Evolutionary conservation across 1,284 basidiomycete species (phyloP).

Genomic region (Tremellales sp.): DNA sequence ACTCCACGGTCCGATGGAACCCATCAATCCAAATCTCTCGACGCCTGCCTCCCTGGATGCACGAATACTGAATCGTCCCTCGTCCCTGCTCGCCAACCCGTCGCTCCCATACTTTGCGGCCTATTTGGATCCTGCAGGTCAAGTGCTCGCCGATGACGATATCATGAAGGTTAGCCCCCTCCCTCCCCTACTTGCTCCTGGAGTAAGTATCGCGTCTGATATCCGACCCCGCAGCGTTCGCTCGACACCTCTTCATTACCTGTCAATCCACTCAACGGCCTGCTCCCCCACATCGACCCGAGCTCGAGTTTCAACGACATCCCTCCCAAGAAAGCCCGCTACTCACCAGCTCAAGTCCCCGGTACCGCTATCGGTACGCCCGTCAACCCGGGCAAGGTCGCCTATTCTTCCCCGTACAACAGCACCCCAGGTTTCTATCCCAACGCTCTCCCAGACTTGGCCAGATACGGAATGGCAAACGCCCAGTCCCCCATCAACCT

Average conservation of each 20-base stretch:
- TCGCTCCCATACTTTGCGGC: no score
- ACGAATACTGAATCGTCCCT: no score
- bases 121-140: no score
- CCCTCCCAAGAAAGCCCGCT: constrained; percentile 73
- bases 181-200: neutral
- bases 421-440: constrained; percentile 9
- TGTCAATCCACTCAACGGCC: constrained; percentile 27
- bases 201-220: constrained; percentile 48
- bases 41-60: no score
- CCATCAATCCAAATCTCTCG: no score
- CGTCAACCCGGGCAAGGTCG: constrained; percentile 49
- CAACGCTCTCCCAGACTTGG: no score
- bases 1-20: constrained; percentile 4
- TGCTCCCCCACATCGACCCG: constrained; percentile 24
- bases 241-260: constrained; percentile 57
- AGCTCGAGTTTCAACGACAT: constrained; percentile 66
- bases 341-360: constrained; percentile 56
- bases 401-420: constrained; percentile 6
- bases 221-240: constrained; percentile 42
- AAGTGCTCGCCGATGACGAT: constrained; percentile 25
- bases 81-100: constrained; percentile 4
- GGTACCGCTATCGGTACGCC: constrained; percentile 51
- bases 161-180: constrained; percentile 37
- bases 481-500: constrained; percentile 11
- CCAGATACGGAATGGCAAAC: neutral